Evolutionary conservation across 2,329 filamentous ascomycete genomes (phyloP).

Genomic region (Trichoderma afroharzianum): DNA sequence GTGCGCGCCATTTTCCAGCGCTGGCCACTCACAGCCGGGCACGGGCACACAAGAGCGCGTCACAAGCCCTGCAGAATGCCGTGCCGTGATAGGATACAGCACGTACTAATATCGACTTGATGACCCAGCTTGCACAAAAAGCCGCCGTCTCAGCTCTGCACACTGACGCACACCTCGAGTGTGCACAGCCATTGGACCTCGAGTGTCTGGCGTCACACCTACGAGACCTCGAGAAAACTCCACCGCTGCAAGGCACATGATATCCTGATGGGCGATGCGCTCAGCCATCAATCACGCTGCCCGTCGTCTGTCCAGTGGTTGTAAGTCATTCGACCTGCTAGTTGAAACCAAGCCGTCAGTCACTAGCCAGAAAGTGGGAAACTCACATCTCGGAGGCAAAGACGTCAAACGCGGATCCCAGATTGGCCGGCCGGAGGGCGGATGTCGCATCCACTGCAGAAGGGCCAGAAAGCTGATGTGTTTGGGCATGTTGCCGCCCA

Average conservation of each 20-base stretch:
- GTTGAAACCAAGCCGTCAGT: conserved; percentile 3
- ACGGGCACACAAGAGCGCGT: conserved; percentile 32
- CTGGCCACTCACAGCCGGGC: conserved; percentile 19
- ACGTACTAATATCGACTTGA: not conserved
- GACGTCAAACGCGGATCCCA: not conserved
- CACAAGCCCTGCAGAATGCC: conserved; percentile 36
- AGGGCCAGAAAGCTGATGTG: not conserved
- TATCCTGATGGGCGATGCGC: conserved; percentile 13
- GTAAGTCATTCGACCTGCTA: not conserved
- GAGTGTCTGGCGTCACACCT: conserved; percentile 16
- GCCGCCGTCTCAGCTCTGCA: conserved; percentile 18
- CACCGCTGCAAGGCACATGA: conserved; percentile 24
- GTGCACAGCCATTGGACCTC: conserved; percentile 19
- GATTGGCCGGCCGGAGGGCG: not conserved
- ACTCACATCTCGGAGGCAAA: not conserved
- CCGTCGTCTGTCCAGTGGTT: not conserved
- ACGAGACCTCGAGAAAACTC: not conserved
- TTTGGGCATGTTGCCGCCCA: conserved; percentile 13
- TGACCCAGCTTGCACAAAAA: conserved; percentile 25
- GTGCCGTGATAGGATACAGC: conserved; percentile 29
- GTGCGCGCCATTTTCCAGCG: conserved; percentile 20
- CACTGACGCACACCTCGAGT: conserved; percentile 17
- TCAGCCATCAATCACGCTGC: not conserved
- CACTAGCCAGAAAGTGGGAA: conserved; percentile 1
- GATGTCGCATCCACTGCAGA: not conserved